phyloP scores from a whole-genome alignment of 148 eudicot genomes.

The Heliamphora exappendiculata region DNA sequence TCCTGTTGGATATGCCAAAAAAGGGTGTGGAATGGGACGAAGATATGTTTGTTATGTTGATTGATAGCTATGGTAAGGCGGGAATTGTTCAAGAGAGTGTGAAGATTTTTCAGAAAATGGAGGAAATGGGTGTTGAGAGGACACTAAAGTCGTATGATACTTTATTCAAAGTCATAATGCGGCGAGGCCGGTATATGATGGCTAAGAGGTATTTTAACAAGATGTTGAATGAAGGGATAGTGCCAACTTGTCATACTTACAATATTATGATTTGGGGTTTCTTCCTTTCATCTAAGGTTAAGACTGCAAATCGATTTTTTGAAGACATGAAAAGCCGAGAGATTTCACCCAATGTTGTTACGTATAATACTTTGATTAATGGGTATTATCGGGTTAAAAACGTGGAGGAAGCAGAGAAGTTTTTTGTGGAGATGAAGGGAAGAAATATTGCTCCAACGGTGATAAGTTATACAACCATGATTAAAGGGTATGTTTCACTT shows the following conservation, averaged over 20 bases:
- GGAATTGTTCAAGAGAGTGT: slow-evolving; percentile 93
- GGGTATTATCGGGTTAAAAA: slow-evolving; percentile 63
- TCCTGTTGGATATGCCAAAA: slow-evolving; percentile 69
- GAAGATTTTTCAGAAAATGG: slow-evolving; percentile 66
- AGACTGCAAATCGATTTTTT: slow-evolving; percentile 67
- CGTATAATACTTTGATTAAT: slow-evolving; percentile 80
- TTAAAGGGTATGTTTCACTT: slow-evolving; percentile 69
- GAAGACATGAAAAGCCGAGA: slow-evolving; percentile 76
- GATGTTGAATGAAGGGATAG: slow-evolving; percentile 76
- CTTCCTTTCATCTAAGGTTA: slow-evolving; percentile 50
- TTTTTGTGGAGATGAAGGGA: slow-evolving; percentile 83
- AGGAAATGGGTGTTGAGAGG: slow-evolving; percentile 62
- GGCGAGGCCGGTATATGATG: slow-evolving; percentile 90
- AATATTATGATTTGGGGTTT: slow-evolving; percentile 86
- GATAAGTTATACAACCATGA: slow-evolving; percentile 77
- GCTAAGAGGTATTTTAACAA: slow-evolving; percentile 83
- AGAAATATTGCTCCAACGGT: slow-evolving; percentile 69
- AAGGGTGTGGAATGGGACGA: slow-evolving; percentile 74
- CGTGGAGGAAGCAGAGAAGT: slow-evolving; percentile 77
- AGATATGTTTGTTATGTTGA: slow-evolving; percentile 75
- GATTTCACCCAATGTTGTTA: slow-evolving; percentile 71
- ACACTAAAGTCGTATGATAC: slow-evolving; percentile 55
- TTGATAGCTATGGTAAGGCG: slow-evolving; percentile 65
- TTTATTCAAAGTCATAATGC: slow-evolving; percentile 72
- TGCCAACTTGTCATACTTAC: slow-evolving; percentile 67